These are phyloP conservation scores for Paspalum vaginatum DNA, from an alignment of 176 grass and related monocot species.

Conservation along the genomic window DNA sequence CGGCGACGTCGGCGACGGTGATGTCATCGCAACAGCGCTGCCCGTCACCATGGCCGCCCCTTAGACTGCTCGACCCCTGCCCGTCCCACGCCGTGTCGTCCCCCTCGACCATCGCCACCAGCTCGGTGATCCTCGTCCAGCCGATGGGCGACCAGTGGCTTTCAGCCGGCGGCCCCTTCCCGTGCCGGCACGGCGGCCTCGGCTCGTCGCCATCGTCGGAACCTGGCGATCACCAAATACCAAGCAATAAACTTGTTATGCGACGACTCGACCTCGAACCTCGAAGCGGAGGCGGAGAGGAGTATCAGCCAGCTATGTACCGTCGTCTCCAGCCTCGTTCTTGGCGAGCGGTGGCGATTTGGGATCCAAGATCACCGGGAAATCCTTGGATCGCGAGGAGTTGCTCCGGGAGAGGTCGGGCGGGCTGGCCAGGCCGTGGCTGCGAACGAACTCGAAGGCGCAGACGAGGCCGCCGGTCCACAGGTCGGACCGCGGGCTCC, in stretches of 20 bases:
- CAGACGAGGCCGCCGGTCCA: conserved; percentile 61
- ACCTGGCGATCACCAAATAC: background rate
- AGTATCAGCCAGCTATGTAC: background rate
- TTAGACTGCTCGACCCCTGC: conserved; percentile 12
- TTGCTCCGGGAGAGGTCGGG: conserved; percentile 25
- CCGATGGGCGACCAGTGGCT: conserved; percentile 55
- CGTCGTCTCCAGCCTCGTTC: background rate
- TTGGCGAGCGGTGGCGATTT: background rate
- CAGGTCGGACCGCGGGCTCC: conserved; percentile 36
- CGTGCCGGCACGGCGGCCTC: conserved; percentile 38
- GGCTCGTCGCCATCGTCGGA: conserved; percentile 29
- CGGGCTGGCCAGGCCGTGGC: conserved; percentile 5
- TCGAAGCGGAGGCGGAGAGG: background rate
- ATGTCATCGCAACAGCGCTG: conserved; percentile 22
- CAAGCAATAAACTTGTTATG: background rate
- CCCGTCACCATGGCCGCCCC: background rate
- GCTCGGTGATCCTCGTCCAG: conserved; percentile 55
- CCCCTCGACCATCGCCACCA: conserved; percentile 43
- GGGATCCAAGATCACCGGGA: background rate
- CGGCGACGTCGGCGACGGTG: conserved; percentile 57
- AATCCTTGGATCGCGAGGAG: conserved; percentile 29
- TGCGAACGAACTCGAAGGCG: conserved; percentile 62
- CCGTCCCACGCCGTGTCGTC: conserved; percentile 49
- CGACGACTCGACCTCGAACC: background rate
- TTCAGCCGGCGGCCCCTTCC: conserved; percentile 28